Conservation (phyloP, 352 stramenopile species). For the Phytophthora cryptogea region DNA sequence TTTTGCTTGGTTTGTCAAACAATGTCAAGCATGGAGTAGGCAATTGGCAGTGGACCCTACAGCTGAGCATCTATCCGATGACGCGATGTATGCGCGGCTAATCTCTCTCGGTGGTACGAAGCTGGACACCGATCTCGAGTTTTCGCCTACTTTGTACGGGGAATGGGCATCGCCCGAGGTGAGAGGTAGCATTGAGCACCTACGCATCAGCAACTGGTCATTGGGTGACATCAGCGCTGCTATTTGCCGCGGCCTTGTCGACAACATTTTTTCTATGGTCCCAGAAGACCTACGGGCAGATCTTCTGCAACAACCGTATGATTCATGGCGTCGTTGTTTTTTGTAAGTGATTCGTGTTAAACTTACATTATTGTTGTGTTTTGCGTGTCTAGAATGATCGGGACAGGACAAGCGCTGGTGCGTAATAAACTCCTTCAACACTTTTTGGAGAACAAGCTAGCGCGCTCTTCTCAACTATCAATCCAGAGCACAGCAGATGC, state of each 20-base stretch:
- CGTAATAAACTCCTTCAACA: slow-evolving; percentile 58
- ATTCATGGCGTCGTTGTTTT: slow-evolving; percentile 4
- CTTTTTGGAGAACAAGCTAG: slow-evolving; percentile 43
- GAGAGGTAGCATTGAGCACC: slow-evolving; percentile 43
- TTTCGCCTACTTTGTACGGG: slow-evolving; percentile 56
- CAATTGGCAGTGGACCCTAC: slow-evolving; percentile 38
- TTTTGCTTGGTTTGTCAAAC: slow-evolving; percentile 63
- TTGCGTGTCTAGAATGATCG: slow-evolving; percentile 50
- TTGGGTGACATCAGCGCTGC: slow-evolving; percentile 71
- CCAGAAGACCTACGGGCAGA: slow-evolving; percentile 37
- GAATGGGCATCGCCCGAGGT: slow-evolving; percentile 46
- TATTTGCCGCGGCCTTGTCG: slow-evolving; percentile 56
- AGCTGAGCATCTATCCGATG: slow-evolving; percentile 23
- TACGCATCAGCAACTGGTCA: slow-evolving; percentile 57
- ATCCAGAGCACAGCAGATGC: slow-evolving; percentile 47
- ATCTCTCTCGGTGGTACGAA: slow-evolving; percentile 52
- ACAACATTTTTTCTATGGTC: slow-evolving; percentile 67
- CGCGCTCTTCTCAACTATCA: slow-evolving; percentile 23
- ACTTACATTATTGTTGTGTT: background rate
- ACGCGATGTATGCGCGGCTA: slow-evolving; percentile 46
- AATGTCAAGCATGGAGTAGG: slow-evolving; percentile 53
- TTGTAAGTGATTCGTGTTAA: slow-evolving; percentile 1
- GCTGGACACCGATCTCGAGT: slow-evolving; percentile 51
- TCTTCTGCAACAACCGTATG: slow-evolving; percentile 44
- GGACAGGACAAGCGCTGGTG: slow-evolving; percentile 59